Base-by-base conservation (phyloP, 352 stramenopile species). In the Blastocystis sp. region DNA sequence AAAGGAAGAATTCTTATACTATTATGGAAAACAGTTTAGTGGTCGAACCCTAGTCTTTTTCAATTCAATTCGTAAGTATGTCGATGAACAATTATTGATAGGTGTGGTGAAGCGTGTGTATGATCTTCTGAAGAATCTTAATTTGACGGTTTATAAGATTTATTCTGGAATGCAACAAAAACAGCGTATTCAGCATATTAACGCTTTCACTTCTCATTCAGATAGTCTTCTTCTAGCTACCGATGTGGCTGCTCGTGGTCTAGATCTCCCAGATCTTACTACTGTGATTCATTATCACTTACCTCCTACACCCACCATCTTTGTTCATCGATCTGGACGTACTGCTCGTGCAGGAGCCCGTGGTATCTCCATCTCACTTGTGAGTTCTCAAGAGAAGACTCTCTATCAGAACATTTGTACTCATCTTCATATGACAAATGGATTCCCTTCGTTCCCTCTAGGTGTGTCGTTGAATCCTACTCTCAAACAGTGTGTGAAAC, bases 201-300 rank as follows among this genome's bases (percentile, higher is more conserved):
- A 96, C 89, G 98, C 97, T 88, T 99, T 99, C 92, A 97, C 97
- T 88, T 92, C 91, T 78, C 94, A 95, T 74, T 89, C 89, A 24
- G 91, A 90, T 81, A 95, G 93, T 88, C 93, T 94, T 77, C 92
- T 95, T 51, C 91, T 94, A 43, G 95, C 91, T 78, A 95, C 93
- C 16, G 93, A 96, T 88, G 93, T 95, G 12, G 93, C 93, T 4
- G 92, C 91, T 63, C 92, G 93, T 80, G 96, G 96, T 6, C 91
- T 98, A 37, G 96, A 98, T 89, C 97, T 98, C 86, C 96, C 96
- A 0, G 94, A 91, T 77, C 95, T 99, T 49, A 95, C 98, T 89
- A 90, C 97, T 14, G 96, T 99, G 14, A 93, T 99, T 80, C 98
- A 99, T 89, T 98, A 97, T 90, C 96, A 99, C 90, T 95, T 99